phyloP scores from a whole-genome alignment of 148 eudicot genomes.

The Chenopodium formosanum region DNA sequence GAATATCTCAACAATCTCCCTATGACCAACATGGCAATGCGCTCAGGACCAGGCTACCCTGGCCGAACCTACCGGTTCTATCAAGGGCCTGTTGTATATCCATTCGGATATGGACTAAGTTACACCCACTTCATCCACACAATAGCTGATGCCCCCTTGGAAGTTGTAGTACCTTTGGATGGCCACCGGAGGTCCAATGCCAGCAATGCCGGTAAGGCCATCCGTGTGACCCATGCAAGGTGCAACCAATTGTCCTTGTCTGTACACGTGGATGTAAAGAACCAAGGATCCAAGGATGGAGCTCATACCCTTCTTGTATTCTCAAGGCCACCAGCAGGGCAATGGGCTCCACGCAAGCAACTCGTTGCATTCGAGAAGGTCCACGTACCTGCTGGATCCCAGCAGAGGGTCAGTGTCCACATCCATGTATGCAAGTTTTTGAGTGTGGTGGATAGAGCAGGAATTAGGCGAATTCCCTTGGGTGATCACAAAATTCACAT shows the following conservation, averaged over 20 bases:
- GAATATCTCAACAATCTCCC: slow-evolving; percentile 78
- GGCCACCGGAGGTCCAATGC: slow-evolving; percentile 53
- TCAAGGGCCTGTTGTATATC: slow-evolving; percentile 74
- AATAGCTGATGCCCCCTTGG: slow-evolving; percentile 49
- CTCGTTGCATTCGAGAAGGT: slow-evolving; percentile 75
- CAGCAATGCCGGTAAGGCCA: slow-evolving; percentile 27
- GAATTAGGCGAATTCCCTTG: slow-evolving; percentile 70
- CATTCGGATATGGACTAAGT: slow-evolving; percentile 85
- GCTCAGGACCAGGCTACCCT: slow-evolving; percentile 59
- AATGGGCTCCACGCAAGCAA: slow-evolving; percentile 75
- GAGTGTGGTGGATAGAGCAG: slow-evolving; percentile 70
- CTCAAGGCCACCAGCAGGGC: slow-evolving; percentile 55
- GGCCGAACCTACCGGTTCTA: slow-evolving; percentile 91
- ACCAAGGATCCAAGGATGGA: slow-evolving; percentile 65
- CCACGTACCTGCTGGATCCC: slow-evolving; percentile 46
- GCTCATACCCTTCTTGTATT: slow-evolving; percentile 72
- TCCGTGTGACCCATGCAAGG: slow-evolving; percentile 65
- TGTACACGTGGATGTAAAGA: slow-evolving; percentile 54
- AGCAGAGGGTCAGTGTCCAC: slow-evolving; percentile 41
- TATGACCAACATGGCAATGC: slow-evolving; percentile 95
- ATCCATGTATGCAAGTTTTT: slow-evolving; percentile 79
- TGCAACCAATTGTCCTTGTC: slow-evolving; percentile 54
- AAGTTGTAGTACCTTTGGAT: slow-evolving; percentile 45
- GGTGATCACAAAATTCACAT: slow-evolving; percentile 72
- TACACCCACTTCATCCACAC: slow-evolving; percentile 64